Base-by-base conservation (phyloP, 129 eudicot species). In the Dittrichia graveolens region DNA sequence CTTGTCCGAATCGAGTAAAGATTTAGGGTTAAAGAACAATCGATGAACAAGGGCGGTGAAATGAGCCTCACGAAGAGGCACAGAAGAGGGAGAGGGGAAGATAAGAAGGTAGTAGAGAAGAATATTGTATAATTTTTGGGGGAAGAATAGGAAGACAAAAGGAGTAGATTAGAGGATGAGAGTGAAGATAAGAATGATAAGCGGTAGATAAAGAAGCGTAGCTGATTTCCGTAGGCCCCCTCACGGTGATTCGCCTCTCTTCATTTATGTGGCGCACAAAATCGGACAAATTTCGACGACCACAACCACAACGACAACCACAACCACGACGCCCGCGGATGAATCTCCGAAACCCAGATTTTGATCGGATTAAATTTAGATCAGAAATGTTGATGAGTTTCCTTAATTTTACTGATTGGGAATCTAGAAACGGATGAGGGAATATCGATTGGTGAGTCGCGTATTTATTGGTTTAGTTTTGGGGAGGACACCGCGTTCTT, bases 1-100 rank as follows among this genome's bases (percentile, higher is more conserved):
- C 82, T 60, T 79, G 81, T 81, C 71, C 85, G 82, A 80, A 85
- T 72, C 81, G 84, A 67, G 58, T 61, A 34, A 82, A 75, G 69
- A 52, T 76, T 14, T 63, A 69, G 52, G 58, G 60, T 58, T 68
- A 12, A 61, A 2, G 74, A 55, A 12, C 80, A 2, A 15, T 67
- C 74, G 74, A 76, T 73, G 67, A 40, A 73, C 67, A 72, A 59
- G 44, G 44, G 39, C 39, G 83, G 80, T 69, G 83, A 80, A 65
- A 52, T 74, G 84, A 71, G 79, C 67, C 74, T 79, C 75, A 57
- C 54, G 42, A 1, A n/a, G 52, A 43, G 60, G 47, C 46, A 35
- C 63, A 34, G 9, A 24, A 7, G n/a, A 42, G 11, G 56, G 14
- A 3, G 5, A 24, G 14, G 43, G 46, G 68, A 10, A 31, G 79